Base-by-base conservation (phyloP, 352 stramenopile species). In the Phytopythium kandeliae region DNA sequence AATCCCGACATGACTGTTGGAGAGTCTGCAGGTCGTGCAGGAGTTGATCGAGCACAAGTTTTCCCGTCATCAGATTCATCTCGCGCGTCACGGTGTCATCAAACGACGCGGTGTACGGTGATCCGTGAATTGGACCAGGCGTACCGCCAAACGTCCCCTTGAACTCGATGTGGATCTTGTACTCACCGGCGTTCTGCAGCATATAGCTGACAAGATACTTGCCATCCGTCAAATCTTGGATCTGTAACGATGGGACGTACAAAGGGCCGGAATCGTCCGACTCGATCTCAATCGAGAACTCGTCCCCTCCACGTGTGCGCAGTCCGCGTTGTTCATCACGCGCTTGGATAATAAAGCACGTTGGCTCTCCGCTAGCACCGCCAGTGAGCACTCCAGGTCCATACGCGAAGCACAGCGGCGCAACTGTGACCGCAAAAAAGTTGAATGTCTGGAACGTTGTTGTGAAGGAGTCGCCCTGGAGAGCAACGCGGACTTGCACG, bases 131-230 rank as follows among this genome's bases (percentile, higher is more conserved):
- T 16, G 58, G 52, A 10, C 96, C 95, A 6, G 78, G 63, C 13
- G 77, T 74, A 6, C 93, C 94, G 43, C 88, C 76, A 58, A 98
- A 98, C 13, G 91, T 98, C 0, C 95, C 95, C 24, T 80, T 65
- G 53, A 98, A 98, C n/a, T 85, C 54, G 21, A 98, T 80, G 41
- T 72, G 53, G 15, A 98, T 62, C 16, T 73, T 66, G 59, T 97
- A 97, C 28, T 87, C 74, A 21, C 93, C 93, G 6, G 81, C 61
- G 26, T 69, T 77, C 11, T 84, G 79, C 35, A 91, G 71, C 11
- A 65, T 95, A 59, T 96, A 98, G 35, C 78, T 93, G 34, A 98
- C 90, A 19, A 93, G 58, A 59, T 99, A 98, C 17, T 83, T 94
- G n/a, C 96, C 96, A 51, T 98, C 90, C 11, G 81, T 54, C 31